A percentile compares a stretch with the other conserved stretches of the same genome.
Evolutionary conservation across 495 filamentous ascomycete genomes (phyloP).

Genomic region (Penicillium nucicola): DNA sequence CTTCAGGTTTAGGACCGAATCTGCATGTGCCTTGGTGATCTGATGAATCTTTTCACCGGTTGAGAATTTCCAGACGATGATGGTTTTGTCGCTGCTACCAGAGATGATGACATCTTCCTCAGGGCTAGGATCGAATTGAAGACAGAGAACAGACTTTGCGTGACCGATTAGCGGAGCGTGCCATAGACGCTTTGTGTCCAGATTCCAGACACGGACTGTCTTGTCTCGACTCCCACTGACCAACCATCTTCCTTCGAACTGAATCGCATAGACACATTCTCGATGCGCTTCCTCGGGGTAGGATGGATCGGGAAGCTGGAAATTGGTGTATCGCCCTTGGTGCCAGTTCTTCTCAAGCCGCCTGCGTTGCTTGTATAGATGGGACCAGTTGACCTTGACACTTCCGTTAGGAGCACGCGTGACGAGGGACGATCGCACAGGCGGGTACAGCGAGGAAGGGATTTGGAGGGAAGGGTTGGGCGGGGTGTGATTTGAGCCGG

Average conservation of each 20-base stretch:
- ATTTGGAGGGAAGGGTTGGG: constrained; percentile 7
- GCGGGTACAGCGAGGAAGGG: constrained; percentile 15
- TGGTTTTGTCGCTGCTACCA: constrained; percentile 83
- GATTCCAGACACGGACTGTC: constrained; percentile 86
- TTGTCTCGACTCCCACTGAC: constrained; percentile 91
- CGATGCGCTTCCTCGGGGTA: constrained; percentile 78
- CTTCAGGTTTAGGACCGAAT: constrained; percentile 92
- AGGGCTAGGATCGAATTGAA: constrained; percentile 93
- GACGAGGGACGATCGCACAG: constrained; percentile 32
- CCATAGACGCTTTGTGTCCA: constrained; percentile 74
- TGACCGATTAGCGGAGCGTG: constrained; percentile 72
- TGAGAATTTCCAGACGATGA: constrained; percentile 92
- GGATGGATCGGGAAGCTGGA: constrained; percentile 83
- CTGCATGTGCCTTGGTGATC: constrained; percentile 71
- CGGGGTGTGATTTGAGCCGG: neutral
- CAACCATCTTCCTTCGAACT: constrained; percentile 79
- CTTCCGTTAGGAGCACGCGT: constrained; percentile 32
- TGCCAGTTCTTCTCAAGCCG: constrained; percentile 91
- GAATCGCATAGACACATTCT: constrained; percentile 94
- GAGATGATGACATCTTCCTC: constrained; percentile 90
- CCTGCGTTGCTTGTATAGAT: constrained; percentile 84
- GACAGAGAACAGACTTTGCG: constrained; percentile 81
- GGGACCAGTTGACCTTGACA: constrained; percentile 48
- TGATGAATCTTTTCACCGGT: constrained; percentile 76
- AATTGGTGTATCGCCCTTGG: constrained; percentile 73